Evolutionary conservation across 768 basidiomycete genomes (phyloP), one percentile per base, ranked within the genome.

Genomic region (Russula sp.): DNA sequence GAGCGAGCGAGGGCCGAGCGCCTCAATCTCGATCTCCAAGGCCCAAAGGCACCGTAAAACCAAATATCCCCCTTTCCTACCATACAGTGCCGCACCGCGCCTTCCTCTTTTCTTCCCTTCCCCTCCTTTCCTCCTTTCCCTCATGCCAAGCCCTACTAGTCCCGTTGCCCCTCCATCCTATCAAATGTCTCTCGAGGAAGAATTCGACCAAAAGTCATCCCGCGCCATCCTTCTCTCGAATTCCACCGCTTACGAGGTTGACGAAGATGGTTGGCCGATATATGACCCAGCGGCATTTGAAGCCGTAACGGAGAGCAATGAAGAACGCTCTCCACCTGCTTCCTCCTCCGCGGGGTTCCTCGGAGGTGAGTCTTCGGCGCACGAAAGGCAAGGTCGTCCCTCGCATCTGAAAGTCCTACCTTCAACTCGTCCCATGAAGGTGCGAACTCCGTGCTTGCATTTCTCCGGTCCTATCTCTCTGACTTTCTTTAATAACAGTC

Each of bases 281-380:
- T 67, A 67, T 48, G 32, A 67, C 39, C 49, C 25, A 1, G 35
- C 41, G n/a, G 64, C 51, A 13, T 65, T 60, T 38, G 66, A 60
- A n/a, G 46, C 64, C 25, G 60, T 49, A 5, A 49, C 41, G 7
- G 38, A 35, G 35, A 65, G 58, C 35, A 54, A 48, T 56, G 34
- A 41, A 3, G 34, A 41, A 3, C 47, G 9, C 13, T 29, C 18
- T 14, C 63, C 57, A 13, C 48, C 43, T 13, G 50, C 39, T 7
- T 64, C 65, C 0, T 65, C 65, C n/a, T 61, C 60, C 39, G 42
- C 53, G 54, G 54, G 54, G 6, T 1, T 47, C 32, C 9, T 41
- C 43, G 35, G 38, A 34, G 36, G 56, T 35, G 50, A 57, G 2
- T n/a, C 55, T 9, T 16, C 18, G 10, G 32, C 49, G 9, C 38